Evolutionary conservation across 257 asterid species (phyloP).

Genomic region (Solanum corneliomulleri): DNA sequence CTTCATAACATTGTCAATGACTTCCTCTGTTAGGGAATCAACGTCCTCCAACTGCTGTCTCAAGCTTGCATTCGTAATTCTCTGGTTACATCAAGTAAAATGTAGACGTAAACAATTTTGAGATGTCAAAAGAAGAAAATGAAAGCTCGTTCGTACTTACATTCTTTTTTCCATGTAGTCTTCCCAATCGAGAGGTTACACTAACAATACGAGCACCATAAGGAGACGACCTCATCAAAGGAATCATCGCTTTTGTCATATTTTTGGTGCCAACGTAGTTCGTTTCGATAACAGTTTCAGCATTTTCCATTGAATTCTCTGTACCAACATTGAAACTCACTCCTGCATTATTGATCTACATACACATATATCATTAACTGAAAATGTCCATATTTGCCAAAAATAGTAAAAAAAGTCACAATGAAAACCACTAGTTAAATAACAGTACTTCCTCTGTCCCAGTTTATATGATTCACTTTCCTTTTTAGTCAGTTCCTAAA

Average conservation of each 20-base stretch:
- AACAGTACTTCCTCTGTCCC: too few species aligned
- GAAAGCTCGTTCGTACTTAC: not conserved
- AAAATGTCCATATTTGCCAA: not conserved
- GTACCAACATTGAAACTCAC: not conserved
- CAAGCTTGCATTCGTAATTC: slow-evolving; percentile 44
- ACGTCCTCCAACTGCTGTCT: slow-evolving; percentile 49
- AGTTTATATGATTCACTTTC: too few species aligned
- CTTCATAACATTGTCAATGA: slow-evolving; percentile 38
- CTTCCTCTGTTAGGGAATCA: slow-evolving; percentile 49
- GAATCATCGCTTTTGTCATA: not conserved
- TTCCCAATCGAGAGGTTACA: not conserved
- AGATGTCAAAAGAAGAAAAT: not conserved
- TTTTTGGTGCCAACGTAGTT: not conserved
- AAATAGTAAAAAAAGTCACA: not conserved
- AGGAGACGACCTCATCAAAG: not conserved
- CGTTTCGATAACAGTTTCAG: not conserved
- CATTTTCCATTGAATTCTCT: not conserved
- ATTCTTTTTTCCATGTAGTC: not conserved
- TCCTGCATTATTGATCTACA: not conserved
- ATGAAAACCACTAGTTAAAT: not conserved
- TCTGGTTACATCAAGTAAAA: slow-evolving; percentile 18
- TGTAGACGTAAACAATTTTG: not conserved
- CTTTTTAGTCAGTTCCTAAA: not conserved
- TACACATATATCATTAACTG: not conserved
- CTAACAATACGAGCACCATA: not conserved